Conservation (phyloP, 306 rosid species). For the Cucumis hystrix region DNA sequence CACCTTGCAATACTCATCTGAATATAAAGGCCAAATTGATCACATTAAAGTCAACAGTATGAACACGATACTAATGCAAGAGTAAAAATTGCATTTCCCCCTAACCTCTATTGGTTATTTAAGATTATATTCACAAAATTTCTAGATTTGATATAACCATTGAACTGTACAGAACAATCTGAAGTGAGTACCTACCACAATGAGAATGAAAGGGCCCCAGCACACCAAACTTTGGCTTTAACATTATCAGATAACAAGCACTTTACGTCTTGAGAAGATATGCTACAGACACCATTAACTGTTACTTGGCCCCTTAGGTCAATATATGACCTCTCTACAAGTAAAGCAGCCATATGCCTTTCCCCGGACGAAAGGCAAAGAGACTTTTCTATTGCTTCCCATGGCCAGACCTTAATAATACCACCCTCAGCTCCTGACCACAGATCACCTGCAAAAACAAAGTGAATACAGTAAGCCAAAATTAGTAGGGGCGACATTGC, state of each 20-base stretch:
- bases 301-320: conserved; percentile 85
- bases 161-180: background rate
- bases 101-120: background rate
- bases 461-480: background rate
- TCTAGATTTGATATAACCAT: background rate
- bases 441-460: conserved; percentile 51
- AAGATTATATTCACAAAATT: background rate
- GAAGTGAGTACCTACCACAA: conserved; percentile 41
- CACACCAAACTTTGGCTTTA: conserved; percentile 80
- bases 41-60: background rate
- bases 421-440: conserved; percentile 98
- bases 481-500: background rate
- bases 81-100: background rate
- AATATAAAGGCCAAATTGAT: background rate
- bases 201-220: conserved; percentile 62
- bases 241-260: conserved; percentile 54
- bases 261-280: conserved; percentile 94
- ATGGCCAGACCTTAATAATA: conserved; percentile 78
- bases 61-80: background rate
- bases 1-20: background rate
- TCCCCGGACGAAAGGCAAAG: conserved; percentile 80
- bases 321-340: conserved; percentile 75
- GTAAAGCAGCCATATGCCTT: conserved; percentile 91
- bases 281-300: conserved; percentile 74
- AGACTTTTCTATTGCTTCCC: conserved; percentile 92